A percentile compares a stretch with the other conserved stretches of the same genome.
phyloP scores from a whole-genome alignment of 2,329 filamentous ascomycete genomes.

The Zymoseptoria ardabiliae region DNA sequence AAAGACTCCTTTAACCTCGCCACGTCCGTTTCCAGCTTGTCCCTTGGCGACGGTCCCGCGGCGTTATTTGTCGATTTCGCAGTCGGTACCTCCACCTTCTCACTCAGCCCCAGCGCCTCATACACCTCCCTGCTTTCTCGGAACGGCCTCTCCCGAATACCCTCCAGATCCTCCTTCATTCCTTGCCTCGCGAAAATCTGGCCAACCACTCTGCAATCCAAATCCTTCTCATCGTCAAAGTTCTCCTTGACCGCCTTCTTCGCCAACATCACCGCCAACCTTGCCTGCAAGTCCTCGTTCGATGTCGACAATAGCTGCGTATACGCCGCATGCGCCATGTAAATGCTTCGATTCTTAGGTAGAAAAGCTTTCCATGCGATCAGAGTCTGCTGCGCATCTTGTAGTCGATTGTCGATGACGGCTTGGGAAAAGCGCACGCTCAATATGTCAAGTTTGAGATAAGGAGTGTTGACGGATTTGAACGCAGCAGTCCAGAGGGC shows the following conservation, averaged over 20 bases:
- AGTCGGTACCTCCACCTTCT: background rate
- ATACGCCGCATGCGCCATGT: conserved; percentile 30
- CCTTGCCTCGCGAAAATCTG: conserved; percentile 28
- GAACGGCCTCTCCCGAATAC: conserved; percentile 16
- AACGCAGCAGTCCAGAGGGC: conserved; percentile 29
- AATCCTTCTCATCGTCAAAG: conserved; percentile 23
- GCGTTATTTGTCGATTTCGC: conserved; percentile 5
- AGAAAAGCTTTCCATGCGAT: conserved; percentile 28
- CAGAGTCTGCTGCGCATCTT: conserved; percentile 29
- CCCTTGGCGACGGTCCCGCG: conserved; percentile 8
- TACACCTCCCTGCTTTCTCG: conserved; percentile 27
- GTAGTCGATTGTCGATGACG: conserved; percentile 23
- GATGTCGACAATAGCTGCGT: conserved; percentile 25
- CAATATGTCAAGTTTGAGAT: conserved; percentile 22
- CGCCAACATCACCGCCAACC: conserved; percentile 25
- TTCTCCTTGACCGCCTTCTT: conserved; percentile 27
- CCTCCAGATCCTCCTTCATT: conserved; percentile 21
- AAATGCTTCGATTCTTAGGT: conserved; percentile 25
- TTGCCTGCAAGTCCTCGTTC: conserved; percentile 24
- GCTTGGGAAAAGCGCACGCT: conserved; percentile 26
- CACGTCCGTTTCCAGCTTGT: conserved; percentile 19
- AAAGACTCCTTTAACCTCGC: conserved; percentile 20
- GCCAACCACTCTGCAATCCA: conserved; percentile 28
- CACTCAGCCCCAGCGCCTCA: conserved; percentile 17
- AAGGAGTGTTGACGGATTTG: conserved; percentile 16